Conservation (phyloP, 768 basidiomycete genomes). For the Kwoniella shandongensis region DNA sequence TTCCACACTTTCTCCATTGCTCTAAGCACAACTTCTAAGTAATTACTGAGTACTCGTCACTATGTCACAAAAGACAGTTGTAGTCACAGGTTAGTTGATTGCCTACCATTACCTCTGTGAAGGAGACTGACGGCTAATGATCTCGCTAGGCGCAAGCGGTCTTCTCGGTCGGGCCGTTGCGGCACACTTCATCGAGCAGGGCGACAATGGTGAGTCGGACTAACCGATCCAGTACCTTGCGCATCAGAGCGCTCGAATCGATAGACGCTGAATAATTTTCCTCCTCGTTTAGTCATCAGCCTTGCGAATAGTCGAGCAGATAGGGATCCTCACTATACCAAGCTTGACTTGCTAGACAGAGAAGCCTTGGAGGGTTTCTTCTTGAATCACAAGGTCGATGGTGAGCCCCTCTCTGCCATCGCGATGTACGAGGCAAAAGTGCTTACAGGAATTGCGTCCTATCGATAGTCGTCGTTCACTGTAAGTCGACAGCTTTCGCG, state of each 20-base stretch:
- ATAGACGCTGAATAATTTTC: neutral
- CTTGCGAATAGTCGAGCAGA: constrained; percentile 71
- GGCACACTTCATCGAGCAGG: constrained; percentile 61
- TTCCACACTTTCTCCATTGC: no score
- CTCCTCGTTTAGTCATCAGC: constrained; percentile 59
- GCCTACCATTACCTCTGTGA: neutral
- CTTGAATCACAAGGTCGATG: constrained; percentile 64
- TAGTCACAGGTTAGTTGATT: constrained; percentile 16
- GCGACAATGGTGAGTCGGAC: constrained; percentile 47
- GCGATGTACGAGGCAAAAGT: no score
- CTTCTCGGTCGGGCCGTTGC: constrained; percentile 80
- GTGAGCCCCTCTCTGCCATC: constrained; percentile 60
- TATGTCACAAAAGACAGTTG: constrained; percentile 11
- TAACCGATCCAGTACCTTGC: neutral
- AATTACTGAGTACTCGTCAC: no score
- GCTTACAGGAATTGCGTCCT: no score
- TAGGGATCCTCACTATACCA: constrained; percentile 54
- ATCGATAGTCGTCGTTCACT: constrained; percentile 72
- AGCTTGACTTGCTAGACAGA: constrained; percentile 69
- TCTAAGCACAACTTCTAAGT: no score
- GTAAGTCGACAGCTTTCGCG: constrained; percentile 48
- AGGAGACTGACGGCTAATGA: neutral
- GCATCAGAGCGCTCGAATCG: neutral
- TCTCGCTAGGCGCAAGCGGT: constrained; percentile 75
- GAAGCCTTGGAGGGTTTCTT: constrained; percentile 63